Evolutionary conservation across 208 protist genomes (phyloP).

Genomic region (Acanthamoeba pearcei): DNA sequence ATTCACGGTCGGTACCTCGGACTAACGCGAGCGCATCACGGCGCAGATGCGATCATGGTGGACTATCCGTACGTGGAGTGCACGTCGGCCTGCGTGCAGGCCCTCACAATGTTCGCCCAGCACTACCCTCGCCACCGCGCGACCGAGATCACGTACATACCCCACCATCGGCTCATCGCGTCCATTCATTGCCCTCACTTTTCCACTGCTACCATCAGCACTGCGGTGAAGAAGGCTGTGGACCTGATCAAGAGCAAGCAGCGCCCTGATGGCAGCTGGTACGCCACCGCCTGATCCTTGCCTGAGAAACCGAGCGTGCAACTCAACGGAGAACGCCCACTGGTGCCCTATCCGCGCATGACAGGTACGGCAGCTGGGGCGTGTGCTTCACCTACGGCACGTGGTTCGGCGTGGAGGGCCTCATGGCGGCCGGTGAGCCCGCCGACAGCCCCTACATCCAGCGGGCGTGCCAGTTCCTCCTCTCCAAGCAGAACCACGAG

Average conservation of each 20-base stretch:
- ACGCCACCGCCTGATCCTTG: slow-evolving; percentile 59
- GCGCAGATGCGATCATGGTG: slow-evolving; percentile 96
- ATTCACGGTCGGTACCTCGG: background rate
- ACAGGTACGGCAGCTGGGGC: slow-evolving; percentile 96
- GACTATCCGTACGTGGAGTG: slow-evolving; percentile 98
- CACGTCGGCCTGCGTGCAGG: slow-evolving; percentile 95
- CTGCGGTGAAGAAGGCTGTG: slow-evolving; percentile 92
- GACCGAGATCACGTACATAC: slow-evolving; percentile 90
- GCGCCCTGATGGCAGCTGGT: slow-evolving; percentile 92
- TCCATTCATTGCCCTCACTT: background rate
- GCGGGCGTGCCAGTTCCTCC: slow-evolving; percentile 93
- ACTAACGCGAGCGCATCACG: slow-evolving; percentile 27
- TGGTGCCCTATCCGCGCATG: background rate
- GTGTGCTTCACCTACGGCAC: slow-evolving; percentile 98
- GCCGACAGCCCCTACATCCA: slow-evolving; percentile 37
- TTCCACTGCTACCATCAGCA: slow-evolving; percentile 2
- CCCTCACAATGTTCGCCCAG: slow-evolving; percentile 94
- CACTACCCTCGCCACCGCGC: slow-evolving; percentile 93
- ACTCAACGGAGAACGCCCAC: background rate
- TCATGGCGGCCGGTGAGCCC: slow-evolving; percentile 83
- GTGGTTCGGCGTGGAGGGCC: slow-evolving; percentile 96
- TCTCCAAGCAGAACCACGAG: slow-evolving; percentile 94
- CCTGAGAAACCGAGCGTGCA: background rate
- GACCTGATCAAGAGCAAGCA: slow-evolving; percentile 94
- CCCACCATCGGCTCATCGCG: background rate